These are phyloP conservation scores for Penicillium polonicum DNA, from an alignment of 2,329 filamentous ascomycete species.

Conservation along the genomic window DNA sequence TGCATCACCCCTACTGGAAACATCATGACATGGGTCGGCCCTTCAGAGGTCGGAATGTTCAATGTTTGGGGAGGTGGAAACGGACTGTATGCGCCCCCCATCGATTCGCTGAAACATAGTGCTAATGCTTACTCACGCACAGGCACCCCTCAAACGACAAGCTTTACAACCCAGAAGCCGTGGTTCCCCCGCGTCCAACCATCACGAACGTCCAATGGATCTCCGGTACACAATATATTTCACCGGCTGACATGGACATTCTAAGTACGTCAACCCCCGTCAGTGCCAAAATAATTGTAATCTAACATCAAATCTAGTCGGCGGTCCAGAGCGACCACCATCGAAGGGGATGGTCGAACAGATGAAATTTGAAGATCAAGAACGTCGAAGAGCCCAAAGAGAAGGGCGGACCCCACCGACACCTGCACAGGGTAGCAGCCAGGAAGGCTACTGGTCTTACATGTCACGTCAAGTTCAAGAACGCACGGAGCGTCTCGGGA, in stretches of 20 bases:
- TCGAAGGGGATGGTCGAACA: slow-evolving; percentile 86
- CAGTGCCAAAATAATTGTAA: not conserved
- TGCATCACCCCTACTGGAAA: slow-evolving; percentile 75
- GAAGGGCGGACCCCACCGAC: slow-evolving; percentile 37
- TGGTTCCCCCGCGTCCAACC: slow-evolving; percentile 77
- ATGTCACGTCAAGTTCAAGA: slow-evolving; percentile 85
- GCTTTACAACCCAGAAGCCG: slow-evolving; percentile 73
- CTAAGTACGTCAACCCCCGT: slow-evolving; percentile 53
- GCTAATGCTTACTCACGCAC: slow-evolving; percentile 26
- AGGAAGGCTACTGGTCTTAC: slow-evolving; percentile 72
- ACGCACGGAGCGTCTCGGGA: slow-evolving; percentile 78
- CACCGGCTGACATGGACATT: slow-evolving; percentile 81
- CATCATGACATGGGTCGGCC: slow-evolving; percentile 83
- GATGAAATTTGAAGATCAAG: slow-evolving; percentile 69
- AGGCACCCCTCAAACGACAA: slow-evolving; percentile 62
- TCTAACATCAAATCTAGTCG: slow-evolving; percentile 51
- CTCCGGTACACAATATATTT: slow-evolving; percentile 87
- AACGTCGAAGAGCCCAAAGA: slow-evolving; percentile 42
- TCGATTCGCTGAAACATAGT: not conserved
- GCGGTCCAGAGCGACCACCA: slow-evolving; percentile 80
- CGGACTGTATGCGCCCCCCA: slow-evolving; percentile 53
- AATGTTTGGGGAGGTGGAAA: slow-evolving; percentile 79
- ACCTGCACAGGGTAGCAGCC: slow-evolving; percentile 42
- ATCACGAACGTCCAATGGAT: slow-evolving; percentile 98
- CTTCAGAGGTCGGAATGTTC: slow-evolving; percentile 79